Evolutionary conservation across 2,329 filamentous ascomycete genomes (phyloP).

Genomic region (Monilinia fructigena): DNA sequence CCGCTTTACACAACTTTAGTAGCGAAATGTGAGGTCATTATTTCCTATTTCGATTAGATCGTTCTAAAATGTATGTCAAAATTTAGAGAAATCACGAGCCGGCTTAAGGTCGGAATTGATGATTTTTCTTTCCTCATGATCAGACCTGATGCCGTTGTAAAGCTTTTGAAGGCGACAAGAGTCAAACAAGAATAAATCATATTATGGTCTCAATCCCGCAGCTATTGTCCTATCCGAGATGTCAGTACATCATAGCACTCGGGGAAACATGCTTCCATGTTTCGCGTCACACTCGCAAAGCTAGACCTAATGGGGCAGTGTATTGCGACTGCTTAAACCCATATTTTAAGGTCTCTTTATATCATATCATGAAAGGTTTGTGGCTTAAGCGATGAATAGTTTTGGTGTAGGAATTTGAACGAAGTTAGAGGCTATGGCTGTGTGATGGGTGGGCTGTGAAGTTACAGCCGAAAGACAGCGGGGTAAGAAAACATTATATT

Average conservation of each 20-base stretch:
- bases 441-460: background rate
- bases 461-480: background rate
- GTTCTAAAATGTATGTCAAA: background rate
- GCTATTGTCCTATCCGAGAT: background rate
- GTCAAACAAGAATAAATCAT: too few relatives aligned
- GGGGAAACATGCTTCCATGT: background rate
- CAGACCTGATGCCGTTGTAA: too few relatives aligned
- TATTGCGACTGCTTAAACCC: background rate
- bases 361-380: background rate
- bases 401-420: background rate
- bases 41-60: background rate
- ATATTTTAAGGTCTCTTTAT: background rate
- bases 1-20: constrained; percentile 2
- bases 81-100: background rate
- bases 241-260: background rate
- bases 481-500: background rate
- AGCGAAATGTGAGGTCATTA: background rate
- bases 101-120: background rate
- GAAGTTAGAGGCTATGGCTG: background rate
- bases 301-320: background rate
- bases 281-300: background rate
- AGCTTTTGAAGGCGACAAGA: too few relatives aligned
- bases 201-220: too few relatives aligned
- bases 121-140: background rate
- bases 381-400: background rate